Evolutionary conservation across 495 filamentous ascomycete genomes (phyloP).

Genomic region (Parathielavia appendiculata): DNA sequence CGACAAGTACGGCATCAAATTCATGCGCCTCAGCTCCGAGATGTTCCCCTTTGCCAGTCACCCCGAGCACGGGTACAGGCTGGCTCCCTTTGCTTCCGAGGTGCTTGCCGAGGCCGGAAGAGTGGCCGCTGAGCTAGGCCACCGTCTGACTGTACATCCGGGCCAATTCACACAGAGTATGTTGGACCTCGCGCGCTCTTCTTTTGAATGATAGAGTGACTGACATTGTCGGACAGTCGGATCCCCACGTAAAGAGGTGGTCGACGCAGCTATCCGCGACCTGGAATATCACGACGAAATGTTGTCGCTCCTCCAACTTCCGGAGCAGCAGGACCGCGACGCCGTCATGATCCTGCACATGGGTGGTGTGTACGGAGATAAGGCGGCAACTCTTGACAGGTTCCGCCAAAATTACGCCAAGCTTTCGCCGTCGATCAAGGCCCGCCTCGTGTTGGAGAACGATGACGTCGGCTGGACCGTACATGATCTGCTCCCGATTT

Average conservation of each 20-base stretch:
- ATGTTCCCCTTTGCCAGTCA: conserved; percentile 98
- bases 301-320: conserved; percentile 70
- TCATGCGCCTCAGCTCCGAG: conserved; percentile 86
- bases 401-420: conserved; percentile 73
- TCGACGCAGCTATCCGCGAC: conserved; percentile 71
- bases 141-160: conserved; percentile 85
- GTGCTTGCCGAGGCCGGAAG: conserved; percentile 70
- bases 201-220: too few relatives aligned
- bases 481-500: conserved; percentile 85
- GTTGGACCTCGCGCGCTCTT: too few relatives aligned
- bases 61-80: conserved; percentile 76
- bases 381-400: conserved; percentile 70
- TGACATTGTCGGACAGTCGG: conserved; percentile 49
- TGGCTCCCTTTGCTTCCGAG: conserved; percentile 79
- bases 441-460: conserved; percentile 84
- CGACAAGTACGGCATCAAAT: conserved; percentile 85
- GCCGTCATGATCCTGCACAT: conserved; percentile 95
- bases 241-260: conserved; percentile 68
- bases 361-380: conserved; percentile 89
- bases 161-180: conserved; percentile 79
- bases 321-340: conserved; percentile 75
- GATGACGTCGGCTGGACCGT: conserved; percentile 88
- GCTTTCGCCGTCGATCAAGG: conserved; percentile 62
- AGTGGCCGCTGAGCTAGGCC: conserved; percentile 73
- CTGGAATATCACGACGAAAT: conserved; percentile 88